Percentiles rank a stretch among this genome's conserved stretches.
Evolutionary conservation across 2,329 filamentous ascomycete genomes (phyloP).

Genomic region (Cercospora citrullina): DNA sequence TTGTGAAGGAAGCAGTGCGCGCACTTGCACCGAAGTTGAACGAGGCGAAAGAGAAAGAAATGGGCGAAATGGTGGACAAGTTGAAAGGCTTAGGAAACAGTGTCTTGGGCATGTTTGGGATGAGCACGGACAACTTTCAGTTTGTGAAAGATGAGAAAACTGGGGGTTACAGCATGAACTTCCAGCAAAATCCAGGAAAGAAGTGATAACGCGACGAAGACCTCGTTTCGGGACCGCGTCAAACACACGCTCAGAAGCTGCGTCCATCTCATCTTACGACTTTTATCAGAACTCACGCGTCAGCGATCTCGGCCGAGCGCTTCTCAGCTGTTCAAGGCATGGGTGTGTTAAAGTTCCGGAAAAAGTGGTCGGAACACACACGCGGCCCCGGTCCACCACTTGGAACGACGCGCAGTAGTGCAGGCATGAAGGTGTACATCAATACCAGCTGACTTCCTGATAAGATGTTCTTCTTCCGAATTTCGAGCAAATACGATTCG

Average conservation of each 20-base stretch:
- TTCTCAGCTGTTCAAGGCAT: background rate
- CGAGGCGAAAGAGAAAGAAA: slow-evolving; percentile 79
- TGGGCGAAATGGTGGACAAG: slow-evolving; percentile 97
- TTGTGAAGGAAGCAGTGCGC: slow-evolving; percentile 66
- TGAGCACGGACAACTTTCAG: slow-evolving; percentile 92
- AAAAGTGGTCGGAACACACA: background rate
- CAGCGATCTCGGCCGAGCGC: background rate
- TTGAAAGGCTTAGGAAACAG: slow-evolving; percentile 90
- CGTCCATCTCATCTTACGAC: background rate
- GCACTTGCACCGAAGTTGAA: slow-evolving; percentile 69
- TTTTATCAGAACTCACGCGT: background rate
- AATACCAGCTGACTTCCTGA: background rate
- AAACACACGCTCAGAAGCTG: background rate
- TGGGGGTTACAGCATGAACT: slow-evolving; percentile 94
- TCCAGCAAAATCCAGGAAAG: slow-evolving; percentile 53
- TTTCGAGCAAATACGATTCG: background rate
- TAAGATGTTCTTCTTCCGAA: background rate
- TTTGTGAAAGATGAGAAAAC: slow-evolving; percentile 87
- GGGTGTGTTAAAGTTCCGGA: background rate
- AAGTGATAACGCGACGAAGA: background rate
- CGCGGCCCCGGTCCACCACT: background rate
- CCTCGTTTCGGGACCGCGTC: too few species aligned
- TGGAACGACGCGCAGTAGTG: background rate
- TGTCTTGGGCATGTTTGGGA: slow-evolving; percentile 85
- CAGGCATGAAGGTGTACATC: background rate